These are phyloP conservation scores for Eucalyptus decipiens DNA, from an alignment of 345 rosid species.

Conservation along the genomic window DNA sequence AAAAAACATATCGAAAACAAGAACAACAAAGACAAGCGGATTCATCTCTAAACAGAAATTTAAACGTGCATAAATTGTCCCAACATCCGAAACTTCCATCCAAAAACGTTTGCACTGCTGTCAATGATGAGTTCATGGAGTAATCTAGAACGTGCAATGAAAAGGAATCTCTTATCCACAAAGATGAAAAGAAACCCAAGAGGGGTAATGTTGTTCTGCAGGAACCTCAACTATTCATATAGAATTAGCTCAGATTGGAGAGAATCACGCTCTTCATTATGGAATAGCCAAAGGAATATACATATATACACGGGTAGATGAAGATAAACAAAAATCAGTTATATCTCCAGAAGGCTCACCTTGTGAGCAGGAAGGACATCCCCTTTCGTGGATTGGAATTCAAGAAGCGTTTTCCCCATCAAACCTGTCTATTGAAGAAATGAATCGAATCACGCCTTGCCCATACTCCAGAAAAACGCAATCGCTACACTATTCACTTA, in stretches of 20 bases:
- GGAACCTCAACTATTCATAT: background rate
- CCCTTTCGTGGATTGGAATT: slow-evolving; percentile 83
- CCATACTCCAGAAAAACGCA: background rate
- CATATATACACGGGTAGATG: background rate
- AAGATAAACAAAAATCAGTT: background rate
- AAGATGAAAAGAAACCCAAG: background rate
- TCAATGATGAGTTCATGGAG: background rate
- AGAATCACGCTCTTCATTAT: background rate
- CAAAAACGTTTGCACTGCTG: background rate
- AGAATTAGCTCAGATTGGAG: background rate
- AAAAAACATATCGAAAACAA: background rate
- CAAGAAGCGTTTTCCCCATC: slow-evolving; percentile 87
- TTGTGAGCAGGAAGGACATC: slow-evolving; percentile 97
- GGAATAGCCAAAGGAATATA: background rate
- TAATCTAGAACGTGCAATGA: background rate
- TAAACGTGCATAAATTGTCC: background rate
- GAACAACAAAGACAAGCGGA: background rate
- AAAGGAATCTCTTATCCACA: background rate
- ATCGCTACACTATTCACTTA: background rate
- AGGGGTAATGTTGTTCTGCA: background rate
- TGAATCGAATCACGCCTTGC: background rate
- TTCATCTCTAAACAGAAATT: background rate
- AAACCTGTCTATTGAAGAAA: slow-evolving; percentile 41
- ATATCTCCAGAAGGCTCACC: slow-evolving; percentile 11
- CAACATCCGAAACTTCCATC: background rate